Evolutionary conservation across 495 filamentous ascomycete species (phyloP).

Genomic region (Parathielavia hyrcaniae): DNA sequence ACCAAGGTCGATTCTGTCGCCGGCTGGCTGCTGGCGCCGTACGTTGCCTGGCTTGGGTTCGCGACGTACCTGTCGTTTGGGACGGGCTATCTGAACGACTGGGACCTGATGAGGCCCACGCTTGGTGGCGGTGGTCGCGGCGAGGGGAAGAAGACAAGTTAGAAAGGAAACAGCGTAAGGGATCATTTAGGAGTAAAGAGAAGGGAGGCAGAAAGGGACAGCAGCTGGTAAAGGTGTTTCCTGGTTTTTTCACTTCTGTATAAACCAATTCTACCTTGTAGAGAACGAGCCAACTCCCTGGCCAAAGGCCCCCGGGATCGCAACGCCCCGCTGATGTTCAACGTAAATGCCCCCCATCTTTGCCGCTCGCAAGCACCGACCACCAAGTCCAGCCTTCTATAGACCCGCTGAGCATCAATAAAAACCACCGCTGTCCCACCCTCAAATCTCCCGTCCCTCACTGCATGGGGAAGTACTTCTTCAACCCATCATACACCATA

Average conservation of each 20-base stretch:
- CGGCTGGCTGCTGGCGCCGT: slow-evolving; percentile 69
- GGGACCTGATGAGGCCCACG: slow-evolving; percentile 46
- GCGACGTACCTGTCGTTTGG: slow-evolving; percentile 73
- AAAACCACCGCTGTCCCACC: not conserved
- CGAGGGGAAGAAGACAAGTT: not conserved
- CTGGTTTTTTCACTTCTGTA: not conserved
- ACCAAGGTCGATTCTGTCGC: slow-evolving; percentile 58
- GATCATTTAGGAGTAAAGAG: too few species aligned
- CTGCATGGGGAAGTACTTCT: slow-evolving; percentile 52
- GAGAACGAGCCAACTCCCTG: not conserved
- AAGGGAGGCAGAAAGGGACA: too few species aligned
- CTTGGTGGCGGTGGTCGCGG: not conserved
- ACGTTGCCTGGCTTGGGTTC: slow-evolving; percentile 75
- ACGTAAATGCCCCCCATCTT: slow-evolving; percentile 9
- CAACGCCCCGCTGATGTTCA: slow-evolving; percentile 9
- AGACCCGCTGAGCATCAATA: not conserved
- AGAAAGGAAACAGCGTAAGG: slow-evolving; percentile 8
- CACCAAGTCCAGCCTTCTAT: not conserved
- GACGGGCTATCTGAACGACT: slow-evolving; percentile 67
- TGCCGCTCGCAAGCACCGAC: not conserved
- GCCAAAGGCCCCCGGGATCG: not conserved
- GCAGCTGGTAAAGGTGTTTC: not conserved
- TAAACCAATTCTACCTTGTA: not conserved
- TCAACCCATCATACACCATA: slow-evolving; percentile 80
- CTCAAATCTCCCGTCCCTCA: slow-evolving; percentile 9